Conservation (phyloP, 306 rosid genomes). For the Coriaria nepalensis region DNA sequence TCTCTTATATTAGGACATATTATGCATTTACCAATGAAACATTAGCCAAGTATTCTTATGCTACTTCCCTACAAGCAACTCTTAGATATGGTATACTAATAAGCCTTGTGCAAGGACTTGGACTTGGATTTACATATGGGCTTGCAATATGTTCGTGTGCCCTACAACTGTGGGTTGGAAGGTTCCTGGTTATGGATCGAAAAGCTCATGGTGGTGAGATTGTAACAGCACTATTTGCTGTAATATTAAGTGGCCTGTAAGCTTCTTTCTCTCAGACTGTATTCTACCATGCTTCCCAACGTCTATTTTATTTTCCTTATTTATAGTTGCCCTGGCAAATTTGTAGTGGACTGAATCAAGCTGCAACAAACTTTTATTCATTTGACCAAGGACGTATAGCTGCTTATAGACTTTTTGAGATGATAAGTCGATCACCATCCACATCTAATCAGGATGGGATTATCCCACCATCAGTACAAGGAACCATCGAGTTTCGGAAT, state of each 20-base stretch:
- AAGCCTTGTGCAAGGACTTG: constrained; percentile 99
- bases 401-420: constrained; percentile 96
- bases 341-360: constrained; percentile 90
- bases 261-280: constrained; percentile 16
- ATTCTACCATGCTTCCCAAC: neutral
- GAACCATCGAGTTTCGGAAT: constrained; percentile 92
- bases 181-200: constrained; percentile 44
- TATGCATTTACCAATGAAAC: constrained; percentile 96
- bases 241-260: constrained; percentile 98
- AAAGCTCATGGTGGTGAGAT: constrained; percentile 95
- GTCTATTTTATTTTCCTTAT: constrained; percentile 14
- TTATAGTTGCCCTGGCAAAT: constrained; percentile 4
- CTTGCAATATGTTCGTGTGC: constrained; percentile 99
- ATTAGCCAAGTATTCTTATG: constrained; percentile 94
- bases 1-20: constrained; percentile 77
- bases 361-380: constrained; percentile 97
- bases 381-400: constrained; percentile 99
- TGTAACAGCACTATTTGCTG: constrained; percentile 84
- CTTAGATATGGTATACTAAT: constrained; percentile 94
- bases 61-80: constrained; percentile 97
- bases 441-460: constrained; percentile 71
- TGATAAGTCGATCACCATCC: constrained; percentile 96
- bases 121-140: constrained; percentile 98
- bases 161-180: constrained; percentile 97
- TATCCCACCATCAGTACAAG: constrained; percentile 62